Evolutionary conservation across 805 yeast species (phyloP), one percentile per base, ranked within the genome.

Genomic region (Metschnikowia drakensbergensis): DNA sequence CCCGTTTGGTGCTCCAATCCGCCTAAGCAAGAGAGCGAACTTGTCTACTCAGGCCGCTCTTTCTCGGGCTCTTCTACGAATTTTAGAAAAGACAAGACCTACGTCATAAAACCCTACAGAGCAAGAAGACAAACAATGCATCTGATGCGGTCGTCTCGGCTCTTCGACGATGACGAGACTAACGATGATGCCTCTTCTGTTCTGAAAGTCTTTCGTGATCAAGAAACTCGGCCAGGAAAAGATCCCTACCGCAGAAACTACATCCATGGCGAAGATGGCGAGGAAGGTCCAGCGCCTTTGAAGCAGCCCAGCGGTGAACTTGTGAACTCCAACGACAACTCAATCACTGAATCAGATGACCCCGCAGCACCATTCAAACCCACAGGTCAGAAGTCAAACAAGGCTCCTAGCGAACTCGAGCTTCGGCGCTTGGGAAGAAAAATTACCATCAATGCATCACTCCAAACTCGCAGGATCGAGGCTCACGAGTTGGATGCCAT

Each of bases 1-100:
- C 76, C 76, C 1, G 35, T 52, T 48, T 53, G 86, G 86, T 82
- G 84, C 65, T 76, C 79, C 6, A 74, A 78, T 44, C 80, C 81
- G 4, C 58, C 61, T 0, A 62, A 50, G 4, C 62, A 58, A n/a
- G 55, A 56, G n/a, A 58, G 55, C 2, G 67, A 59, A 7, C 29
- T 36, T 6, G 51, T 42, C 6, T 41, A 47, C 38, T 42, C 45
- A 6, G 22, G 32, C 25, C 37, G 37, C 17, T 6, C 38, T 7
- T 4, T 26, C n/a, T 23, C 43, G 22, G 43, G 27, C 13, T 23
- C 7, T 6, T 8, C 27, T 23, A n/a, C 3, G 22, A 28, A 28
- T 3, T 27, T 37, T 6, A n/a, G 30, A 11, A 35, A 45, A 23
- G 13, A 30, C 6, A 6, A 13, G 11, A 33, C 22, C 11, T 50